These are phyloP conservation scores for Scheffersomyces stipitis DNA, from an alignment of 805 yeast species.

Conservation along the genomic window DNA sequence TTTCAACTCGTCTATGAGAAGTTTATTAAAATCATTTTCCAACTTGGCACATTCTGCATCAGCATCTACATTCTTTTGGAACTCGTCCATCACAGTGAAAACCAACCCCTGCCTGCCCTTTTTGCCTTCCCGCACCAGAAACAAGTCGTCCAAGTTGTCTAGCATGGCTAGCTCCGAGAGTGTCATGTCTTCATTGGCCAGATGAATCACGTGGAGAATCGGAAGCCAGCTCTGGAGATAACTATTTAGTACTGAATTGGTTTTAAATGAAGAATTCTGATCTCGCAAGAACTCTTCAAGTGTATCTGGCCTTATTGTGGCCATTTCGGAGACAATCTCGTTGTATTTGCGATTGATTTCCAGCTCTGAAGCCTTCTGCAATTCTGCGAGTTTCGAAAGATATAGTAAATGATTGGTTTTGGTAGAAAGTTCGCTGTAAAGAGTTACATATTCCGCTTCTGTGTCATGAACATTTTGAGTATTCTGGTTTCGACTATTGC, in stretches of 20 bases:
- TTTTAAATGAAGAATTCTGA: constrained; percentile 24
- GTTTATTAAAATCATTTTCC: constrained; percentile 3
- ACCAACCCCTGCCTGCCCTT: constrained; percentile 8
- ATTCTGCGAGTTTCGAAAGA: constrained; percentile 22
- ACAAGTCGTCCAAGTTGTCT: constrained; percentile 20
- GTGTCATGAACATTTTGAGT: too few species aligned
- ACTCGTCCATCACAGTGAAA: constrained; percentile 12
- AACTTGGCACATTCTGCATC: constrained; percentile 3
- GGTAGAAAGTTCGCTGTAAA: constrained; percentile 22
- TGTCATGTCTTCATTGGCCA: constrained; percentile 23
- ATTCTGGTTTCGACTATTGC: too few species aligned
- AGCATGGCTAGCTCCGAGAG: constrained; percentile 25
- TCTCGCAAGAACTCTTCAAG: constrained; percentile 15
- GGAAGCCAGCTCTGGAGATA: constrained; percentile 31
- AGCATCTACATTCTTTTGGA: constrained; percentile 5
- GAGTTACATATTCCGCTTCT: constrained; percentile 25
- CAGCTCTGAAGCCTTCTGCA: constrained; percentile 12
- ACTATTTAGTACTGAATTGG: constrained; percentile 21
- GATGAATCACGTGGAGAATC: constrained; percentile 34
- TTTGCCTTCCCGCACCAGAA: constrained; percentile 4
- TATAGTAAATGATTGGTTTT: constrained; percentile 29
- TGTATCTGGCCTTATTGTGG: constrained; percentile 9
- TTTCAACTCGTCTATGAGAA: constrained; percentile 9
- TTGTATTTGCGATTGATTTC: constrained; percentile 15
- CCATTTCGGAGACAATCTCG: constrained; percentile 9